phyloP scores from a whole-genome alignment of 2,329 filamentous ascomycete species.

The Alternaria alternata region DNA sequence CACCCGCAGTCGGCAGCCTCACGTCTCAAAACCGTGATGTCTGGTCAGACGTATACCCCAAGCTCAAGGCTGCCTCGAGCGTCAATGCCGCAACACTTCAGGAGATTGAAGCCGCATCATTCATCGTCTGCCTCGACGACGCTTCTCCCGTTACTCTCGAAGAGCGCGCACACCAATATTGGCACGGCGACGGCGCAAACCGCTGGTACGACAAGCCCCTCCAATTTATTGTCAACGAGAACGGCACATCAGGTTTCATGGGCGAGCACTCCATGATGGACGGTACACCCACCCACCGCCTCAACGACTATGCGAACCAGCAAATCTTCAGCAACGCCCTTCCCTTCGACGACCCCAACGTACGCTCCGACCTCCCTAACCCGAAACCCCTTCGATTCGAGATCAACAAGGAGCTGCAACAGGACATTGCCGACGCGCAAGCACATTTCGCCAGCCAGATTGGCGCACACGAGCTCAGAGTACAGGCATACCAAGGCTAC shows the following conservation, averaged over 20 bases:
- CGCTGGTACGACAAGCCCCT: conserved; percentile 98
- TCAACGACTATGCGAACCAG: conserved; percentile 94
- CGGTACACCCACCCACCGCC: conserved; percentile 93
- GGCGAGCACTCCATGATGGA: conserved; percentile 99
- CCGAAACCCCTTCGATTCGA: conserved; percentile 81
- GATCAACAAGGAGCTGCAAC: conserved; percentile 74
- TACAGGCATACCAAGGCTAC: conserved; percentile 96
- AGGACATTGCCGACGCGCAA: conserved; percentile 80
- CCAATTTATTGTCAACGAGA: conserved; percentile 98
- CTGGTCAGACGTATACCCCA: conserved; percentile 75
- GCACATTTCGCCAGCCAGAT: conserved; percentile 84
- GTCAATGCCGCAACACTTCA: conserved; percentile 80
- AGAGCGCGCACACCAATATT: conserved; percentile 95
- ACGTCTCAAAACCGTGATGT: conserved; percentile 93
- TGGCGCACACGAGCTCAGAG: conserved; percentile 84
- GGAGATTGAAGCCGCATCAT: conserved; percentile 86
- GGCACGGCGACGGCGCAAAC: conserved; percentile 96
- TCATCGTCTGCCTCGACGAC: conserved; percentile 92
- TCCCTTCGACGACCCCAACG: conserved; percentile 78
- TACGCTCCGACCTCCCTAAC: conserved; percentile 85
- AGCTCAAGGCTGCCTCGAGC: conserved; percentile 76
- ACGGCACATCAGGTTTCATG: conserved; percentile 96
- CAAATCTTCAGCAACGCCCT: conserved; percentile 94
- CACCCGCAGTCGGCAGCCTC: conserved; percentile 81
- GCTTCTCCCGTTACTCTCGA: conserved; percentile 90